Evolutionary conservation across 1,139 yeast species (phyloP).

Genomic region (Citeromyces hawaiiensis): DNA sequence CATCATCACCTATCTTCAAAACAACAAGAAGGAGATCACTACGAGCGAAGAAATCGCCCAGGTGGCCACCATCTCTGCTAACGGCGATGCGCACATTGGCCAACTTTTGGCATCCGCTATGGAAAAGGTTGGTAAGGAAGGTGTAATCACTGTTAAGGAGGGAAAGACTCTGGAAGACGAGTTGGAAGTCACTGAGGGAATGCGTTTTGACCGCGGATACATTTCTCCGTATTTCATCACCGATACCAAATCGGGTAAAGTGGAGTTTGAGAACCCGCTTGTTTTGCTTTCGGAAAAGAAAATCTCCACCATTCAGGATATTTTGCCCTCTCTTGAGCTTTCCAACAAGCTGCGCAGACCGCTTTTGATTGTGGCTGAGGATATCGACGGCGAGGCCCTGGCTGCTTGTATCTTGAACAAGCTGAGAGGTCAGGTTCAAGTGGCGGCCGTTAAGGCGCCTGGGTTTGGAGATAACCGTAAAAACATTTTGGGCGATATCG

Average conservation of each 20-base stretch:
- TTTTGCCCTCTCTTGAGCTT: conserved; percentile 86
- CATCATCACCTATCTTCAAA: conserved; percentile 77
- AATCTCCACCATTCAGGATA: conserved; percentile 83
- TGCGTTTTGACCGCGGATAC: conserved; percentile 98
- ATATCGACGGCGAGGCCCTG: conserved; percentile 95
- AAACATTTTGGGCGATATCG: conserved; percentile 94
- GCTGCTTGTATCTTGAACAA: conserved; percentile 98
- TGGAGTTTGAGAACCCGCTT: conserved; percentile 93
- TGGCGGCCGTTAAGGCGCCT: conserved; percentile 97
- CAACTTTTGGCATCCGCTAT: conserved; percentile 88
- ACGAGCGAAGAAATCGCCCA: conserved; percentile 96
- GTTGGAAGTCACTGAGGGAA: conserved; percentile 97
- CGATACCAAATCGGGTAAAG: conserved; percentile 92
- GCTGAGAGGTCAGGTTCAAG: conserved; percentile 98
- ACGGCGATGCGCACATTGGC: conserved; percentile 94
- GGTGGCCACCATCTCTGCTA: conserved; percentile 97
- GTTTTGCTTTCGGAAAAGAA: conserved; percentile 88
- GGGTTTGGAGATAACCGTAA: conserved; percentile 99
- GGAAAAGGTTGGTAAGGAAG: conserved; percentile 99
- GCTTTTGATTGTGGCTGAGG: conserved; percentile 89
- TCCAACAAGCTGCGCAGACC: conserved; percentile 96
- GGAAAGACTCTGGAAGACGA: conserved; percentile 96
- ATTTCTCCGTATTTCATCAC: conserved; percentile 98
- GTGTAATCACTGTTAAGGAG: conserved; percentile 95
- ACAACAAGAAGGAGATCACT: conserved; percentile 92